phyloP scores from a whole-genome alignment of 208 protist genomes.

The Acanthamoeba castellanii region DNA sequence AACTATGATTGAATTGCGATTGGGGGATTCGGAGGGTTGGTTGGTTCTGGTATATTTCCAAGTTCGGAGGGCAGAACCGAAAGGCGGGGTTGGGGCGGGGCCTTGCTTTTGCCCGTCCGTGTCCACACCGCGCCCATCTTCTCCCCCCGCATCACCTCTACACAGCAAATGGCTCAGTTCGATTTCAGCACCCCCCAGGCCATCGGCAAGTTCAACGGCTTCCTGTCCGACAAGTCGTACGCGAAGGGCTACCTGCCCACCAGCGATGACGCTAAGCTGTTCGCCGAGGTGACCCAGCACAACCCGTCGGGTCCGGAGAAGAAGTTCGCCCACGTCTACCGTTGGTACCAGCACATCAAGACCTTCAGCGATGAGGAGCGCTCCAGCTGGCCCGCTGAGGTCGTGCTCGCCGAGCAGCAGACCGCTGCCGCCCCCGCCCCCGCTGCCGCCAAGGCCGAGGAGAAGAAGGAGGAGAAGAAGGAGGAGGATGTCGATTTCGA shows the following conservation, averaged over 20 bases:
- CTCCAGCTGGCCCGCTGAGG: slow-evolving; percentile 60
- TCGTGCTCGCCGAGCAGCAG: neutral
- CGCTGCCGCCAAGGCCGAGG: slow-evolving; percentile 57
- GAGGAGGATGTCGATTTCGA: slow-evolving; percentile 76
- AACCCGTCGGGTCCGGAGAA: slow-evolving; percentile 59
- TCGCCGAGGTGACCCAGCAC: slow-evolving; percentile 68
- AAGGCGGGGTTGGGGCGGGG: neutral
- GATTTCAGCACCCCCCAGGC: slow-evolving; percentile 45
- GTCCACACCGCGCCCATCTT: neutral
- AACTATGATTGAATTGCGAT: neutral
- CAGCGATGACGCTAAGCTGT: slow-evolving; percentile 77
- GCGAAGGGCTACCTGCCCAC: slow-evolving; percentile 79
- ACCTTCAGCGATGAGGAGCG: slow-evolving; percentile 75
- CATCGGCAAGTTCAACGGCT: slow-evolving; percentile 77
- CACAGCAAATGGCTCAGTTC: slow-evolving; percentile 68
- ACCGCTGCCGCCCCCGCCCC: slow-evolving; percentile 16
- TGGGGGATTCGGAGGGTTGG: neutral
- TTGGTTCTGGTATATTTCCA: slow-evolving; percentile 37
- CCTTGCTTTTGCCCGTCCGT: neutral
- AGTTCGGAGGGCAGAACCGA: neutral
- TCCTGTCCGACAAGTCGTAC: slow-evolving; percentile 82
- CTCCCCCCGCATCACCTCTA: neutral
- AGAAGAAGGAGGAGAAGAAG: slow-evolving; percentile 54
- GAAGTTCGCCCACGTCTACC: slow-evolving; percentile 78
- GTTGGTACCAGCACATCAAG: slow-evolving; percentile 83